Percentiles rank a stretch among this genome's conserved stretches.
Evolutionary conservation across 148 eudicot genomes (phyloP).

Genomic region (Suaeda aralocaspica): DNA sequence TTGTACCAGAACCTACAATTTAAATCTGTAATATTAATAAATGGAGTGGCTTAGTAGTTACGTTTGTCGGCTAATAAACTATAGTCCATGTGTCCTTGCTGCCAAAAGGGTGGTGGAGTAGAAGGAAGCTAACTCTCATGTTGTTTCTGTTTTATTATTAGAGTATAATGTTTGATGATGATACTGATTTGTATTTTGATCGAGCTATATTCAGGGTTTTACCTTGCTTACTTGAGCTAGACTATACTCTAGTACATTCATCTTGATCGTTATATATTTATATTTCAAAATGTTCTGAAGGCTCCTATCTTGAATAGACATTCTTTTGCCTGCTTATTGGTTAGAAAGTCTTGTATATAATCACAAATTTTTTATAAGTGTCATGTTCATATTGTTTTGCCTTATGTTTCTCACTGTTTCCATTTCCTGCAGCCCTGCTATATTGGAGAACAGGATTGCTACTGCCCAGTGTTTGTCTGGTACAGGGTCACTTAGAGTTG

Average conservation of each 20-base stretch:
- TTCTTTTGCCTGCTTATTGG: background rate
- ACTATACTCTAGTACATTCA: background rate
- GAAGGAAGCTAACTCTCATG: background rate
- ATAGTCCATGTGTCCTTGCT: background rate
- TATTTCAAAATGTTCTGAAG: too few relatives aligned
- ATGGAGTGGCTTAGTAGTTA: too few relatives aligned
- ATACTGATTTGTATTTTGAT: background rate
- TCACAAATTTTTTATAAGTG: background rate
- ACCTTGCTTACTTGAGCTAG: background rate
- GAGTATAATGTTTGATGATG: background rate
- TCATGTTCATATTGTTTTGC: conserved; percentile 3
- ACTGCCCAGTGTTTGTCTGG: conserved; percentile 96
- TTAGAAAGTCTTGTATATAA: background rate
- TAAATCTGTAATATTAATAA: too few relatives aligned
- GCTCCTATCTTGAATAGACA: background rate
- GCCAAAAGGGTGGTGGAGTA: background rate
- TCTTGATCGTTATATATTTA: background rate
- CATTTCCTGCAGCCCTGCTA: conserved; percentile 62
- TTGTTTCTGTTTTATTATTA: background rate
- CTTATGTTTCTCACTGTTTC: conserved; percentile 10
- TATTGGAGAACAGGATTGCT: conserved; percentile 77
- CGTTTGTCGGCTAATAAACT: background rate
- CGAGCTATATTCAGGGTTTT: background rate
- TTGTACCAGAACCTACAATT: too few relatives aligned
- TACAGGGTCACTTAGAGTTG: conserved; percentile 94